A percentile compares a stretch with the other conserved stretches of the same genome.
phyloP scores from a whole-genome alignment of 768 basidiomycete species.

The Heimioporus sp. region DNA sequence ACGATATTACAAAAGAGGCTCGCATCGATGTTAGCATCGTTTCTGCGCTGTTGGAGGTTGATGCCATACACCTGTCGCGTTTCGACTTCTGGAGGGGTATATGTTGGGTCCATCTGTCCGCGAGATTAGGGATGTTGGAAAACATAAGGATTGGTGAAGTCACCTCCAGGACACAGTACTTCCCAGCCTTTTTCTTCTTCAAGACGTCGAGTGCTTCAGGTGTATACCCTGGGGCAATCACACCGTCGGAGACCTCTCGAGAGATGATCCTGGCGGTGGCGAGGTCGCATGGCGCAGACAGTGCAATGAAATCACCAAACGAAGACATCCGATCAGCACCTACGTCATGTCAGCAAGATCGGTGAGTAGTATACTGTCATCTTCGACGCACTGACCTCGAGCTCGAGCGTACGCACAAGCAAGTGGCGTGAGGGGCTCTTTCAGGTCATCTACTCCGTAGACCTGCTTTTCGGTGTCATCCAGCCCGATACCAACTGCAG shows the following conservation, averaged over 20 bases:
- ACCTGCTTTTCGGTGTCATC: slow-evolving; percentile 86
- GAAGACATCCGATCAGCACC: slow-evolving; percentile 99
- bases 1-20: slow-evolving; percentile 86
- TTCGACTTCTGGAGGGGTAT: slow-evolving; percentile 76
- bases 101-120: slow-evolving; percentile 81
- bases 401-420: slow-evolving; percentile 96
- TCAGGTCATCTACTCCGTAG: slow-evolving; percentile 94
- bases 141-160: slow-evolving; percentile 1
- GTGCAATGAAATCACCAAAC: slow-evolving; percentile 97
- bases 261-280: slow-evolving; percentile 96
- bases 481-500: slow-evolving; percentile 86
- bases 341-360: slow-evolving; percentile 27
- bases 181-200: slow-evolving; percentile 95
- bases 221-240: slow-evolving; percentile 93
- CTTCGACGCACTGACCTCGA: slow-evolving; percentile 54
- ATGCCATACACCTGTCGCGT: slow-evolving; percentile 96
- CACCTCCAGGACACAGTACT: slow-evolving; percentile 96
- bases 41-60: slow-evolving; percentile 84
- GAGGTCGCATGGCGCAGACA: slow-evolving; percentile 89
- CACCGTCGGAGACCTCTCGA: slow-evolving; percentile 98
- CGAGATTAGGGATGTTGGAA: slow-evolving; percentile 6
- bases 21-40: slow-evolving; percentile 83
- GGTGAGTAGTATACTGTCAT: background rate
- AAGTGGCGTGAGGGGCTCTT: slow-evolving; percentile 83
- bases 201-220: slow-evolving; percentile 86